Evolutionary conservation across 352 stramenopile genomes (phyloP).

Genomic region (Plasmopara muralis): DNA sequence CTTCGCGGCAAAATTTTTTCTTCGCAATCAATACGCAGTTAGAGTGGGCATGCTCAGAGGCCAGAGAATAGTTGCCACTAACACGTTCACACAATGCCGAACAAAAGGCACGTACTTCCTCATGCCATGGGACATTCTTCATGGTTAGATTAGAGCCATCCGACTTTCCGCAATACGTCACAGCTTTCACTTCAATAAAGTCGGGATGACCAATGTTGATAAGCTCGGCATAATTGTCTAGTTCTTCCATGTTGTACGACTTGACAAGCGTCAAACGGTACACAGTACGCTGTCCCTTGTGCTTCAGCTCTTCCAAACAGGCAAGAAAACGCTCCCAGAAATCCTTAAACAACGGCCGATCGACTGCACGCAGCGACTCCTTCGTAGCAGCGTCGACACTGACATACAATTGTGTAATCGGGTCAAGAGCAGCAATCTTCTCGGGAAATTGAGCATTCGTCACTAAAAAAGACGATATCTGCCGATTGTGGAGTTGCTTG

Average conservation of each 20-base stretch:
- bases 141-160: conserved; percentile 97
- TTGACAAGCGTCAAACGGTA: conserved; percentile 98
- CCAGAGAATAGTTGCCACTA: conserved; percentile 88
- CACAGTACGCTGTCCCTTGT: conserved; percentile 94
- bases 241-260: conserved; percentile 96
- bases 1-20: conserved; percentile 82
- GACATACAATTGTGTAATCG: conserved; percentile 99
- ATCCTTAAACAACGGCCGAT: conserved; percentile 96
- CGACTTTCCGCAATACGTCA: conserved; percentile 98
- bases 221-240: conserved; percentile 92
- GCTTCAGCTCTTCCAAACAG: conserved; percentile 88
- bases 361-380: conserved; percentile 93
- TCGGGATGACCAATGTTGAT: conserved; percentile 88
- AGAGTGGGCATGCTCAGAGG: conserved; percentile 94
- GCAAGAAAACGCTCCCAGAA: conserved; percentile 95
- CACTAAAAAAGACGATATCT: conserved; percentile 97
- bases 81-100: conserved; percentile 70
- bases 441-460: conserved; percentile 98
- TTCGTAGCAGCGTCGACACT: conserved; percentile 96
- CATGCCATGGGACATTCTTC: conserved; percentile 97
- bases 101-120: conserved; percentile 93
- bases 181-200: conserved; percentile 96
- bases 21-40: conserved; percentile 94
- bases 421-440: conserved; percentile 91
- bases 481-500: conserved; percentile 89